A percentile compares a stretch with the other conserved stretches of the same genome.
These are phyloP conservation scores for Groenewaldozyma auringiensis DNA, from an alignment of 1,139 yeast species.

Conservation along the genomic window DNA sequence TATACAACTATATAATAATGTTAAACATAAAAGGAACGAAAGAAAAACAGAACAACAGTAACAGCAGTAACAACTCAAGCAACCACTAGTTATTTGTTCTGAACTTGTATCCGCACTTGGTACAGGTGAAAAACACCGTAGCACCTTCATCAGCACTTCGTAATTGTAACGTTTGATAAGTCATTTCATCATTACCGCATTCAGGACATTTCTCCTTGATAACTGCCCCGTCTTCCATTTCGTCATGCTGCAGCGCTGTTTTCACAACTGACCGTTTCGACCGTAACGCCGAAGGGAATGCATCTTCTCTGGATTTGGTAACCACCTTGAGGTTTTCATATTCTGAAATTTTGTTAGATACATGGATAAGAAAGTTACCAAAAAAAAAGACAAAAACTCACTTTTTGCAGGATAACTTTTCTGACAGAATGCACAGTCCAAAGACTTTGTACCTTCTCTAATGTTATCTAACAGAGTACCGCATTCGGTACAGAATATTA, in stretches of 20 bases:
- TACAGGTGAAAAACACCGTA: conserved; percentile 76
- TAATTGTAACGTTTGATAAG: conserved; percentile 88
- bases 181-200: conserved; percentile 98
- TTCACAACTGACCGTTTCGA: conserved; percentile 85
- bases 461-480: conserved; percentile 79
- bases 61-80: neutral
- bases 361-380: neutral
- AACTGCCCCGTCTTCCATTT: conserved; percentile 88
- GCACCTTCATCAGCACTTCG: conserved; percentile 98
- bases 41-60: neutral
- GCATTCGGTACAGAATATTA: conserved; percentile 89
- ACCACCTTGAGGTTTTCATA: conserved; percentile 78
- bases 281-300: conserved; percentile 80
- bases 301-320: conserved; percentile 79
- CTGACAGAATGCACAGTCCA: conserved; percentile 61
- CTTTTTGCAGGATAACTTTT: conserved; percentile 44
- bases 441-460: conserved; percentile 36
- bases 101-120: conserved; percentile 84
- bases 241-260: conserved; percentile 68
- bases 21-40: no score
- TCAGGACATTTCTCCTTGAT: conserved; percentile 96
- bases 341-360: conserved; percentile 24
- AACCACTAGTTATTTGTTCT: conserved; percentile 62
- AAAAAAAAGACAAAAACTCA: no score
- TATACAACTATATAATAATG: conserved; percentile 3